Conservation (phyloP, 495 filamentous ascomycete species). For the Beverwykella pulmonaria region DNA sequence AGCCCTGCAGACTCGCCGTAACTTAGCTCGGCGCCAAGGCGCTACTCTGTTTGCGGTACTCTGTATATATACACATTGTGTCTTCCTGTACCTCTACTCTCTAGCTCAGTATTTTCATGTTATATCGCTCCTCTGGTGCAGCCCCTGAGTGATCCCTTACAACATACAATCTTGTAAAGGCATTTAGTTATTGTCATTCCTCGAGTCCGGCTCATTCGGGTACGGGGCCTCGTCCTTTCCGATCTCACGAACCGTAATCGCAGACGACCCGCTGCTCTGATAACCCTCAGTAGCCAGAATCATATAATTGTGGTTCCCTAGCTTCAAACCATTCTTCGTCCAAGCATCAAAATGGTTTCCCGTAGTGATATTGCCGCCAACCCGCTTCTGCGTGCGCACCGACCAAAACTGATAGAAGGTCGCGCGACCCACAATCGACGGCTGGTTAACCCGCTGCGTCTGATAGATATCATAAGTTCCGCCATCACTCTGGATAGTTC, state of each 20-base stretch:
- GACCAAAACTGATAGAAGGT: slow-evolving; percentile 64
- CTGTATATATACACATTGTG: slow-evolving; percentile 21
- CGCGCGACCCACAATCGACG: slow-evolving; percentile 57
- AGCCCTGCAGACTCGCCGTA: background rate
- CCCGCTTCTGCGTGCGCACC: slow-evolving; percentile 47
- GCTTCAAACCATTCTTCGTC: slow-evolving; percentile 51
- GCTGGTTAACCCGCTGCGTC: slow-evolving; percentile 60
- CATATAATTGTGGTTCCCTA: slow-evolving; percentile 46
- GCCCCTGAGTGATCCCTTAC: slow-evolving; percentile 22
- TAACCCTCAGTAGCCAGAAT: slow-evolving; percentile 57
- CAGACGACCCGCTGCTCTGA: slow-evolving; percentile 51
- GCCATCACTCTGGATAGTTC: slow-evolving; percentile 61
- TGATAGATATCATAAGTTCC: slow-evolving; percentile 65
- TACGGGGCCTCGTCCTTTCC: slow-evolving; percentile 25
- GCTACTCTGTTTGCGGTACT: slow-evolving; percentile 12
- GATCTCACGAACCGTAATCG: slow-evolving; percentile 43
- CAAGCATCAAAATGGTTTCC: slow-evolving; percentile 67
- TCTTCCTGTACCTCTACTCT: slow-evolving; percentile 10
- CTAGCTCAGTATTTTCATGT: slow-evolving; percentile 20
- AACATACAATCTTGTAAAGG: slow-evolving; percentile 29
- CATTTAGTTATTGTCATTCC: slow-evolving; percentile 31
- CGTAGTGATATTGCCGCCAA: background rate
- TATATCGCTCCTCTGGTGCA: slow-evolving; percentile 22
- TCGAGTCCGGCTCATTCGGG: slow-evolving; percentile 28
- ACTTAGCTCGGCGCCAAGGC: slow-evolving; percentile 13